A percentile compares a stretch with the other conserved stretches of the same genome.
Evolutionary conservation across 2,329 filamentous ascomycete species (phyloP).

Genomic region (Fusarium sp.): DNA sequence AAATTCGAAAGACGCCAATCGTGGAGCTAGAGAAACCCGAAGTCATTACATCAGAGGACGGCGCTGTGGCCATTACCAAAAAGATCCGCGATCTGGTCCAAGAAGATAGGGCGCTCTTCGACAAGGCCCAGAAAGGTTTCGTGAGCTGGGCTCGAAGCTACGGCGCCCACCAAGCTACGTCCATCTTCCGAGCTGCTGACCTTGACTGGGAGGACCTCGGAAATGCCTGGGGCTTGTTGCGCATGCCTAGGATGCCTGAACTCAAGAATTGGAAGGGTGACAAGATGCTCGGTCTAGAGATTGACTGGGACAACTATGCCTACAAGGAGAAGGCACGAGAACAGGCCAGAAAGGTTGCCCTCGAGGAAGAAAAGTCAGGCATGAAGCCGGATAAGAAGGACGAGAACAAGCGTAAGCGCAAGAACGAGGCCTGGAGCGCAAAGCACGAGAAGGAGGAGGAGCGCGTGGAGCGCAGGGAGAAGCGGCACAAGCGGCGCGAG

Average conservation of each 20-base stretch:
- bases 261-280: slow-evolving; percentile 79
- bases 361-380: slow-evolving; percentile 61
- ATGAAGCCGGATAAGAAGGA: slow-evolving; percentile 54
- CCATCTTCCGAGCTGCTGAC: slow-evolving; percentile 87
- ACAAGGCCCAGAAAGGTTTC: slow-evolving; percentile 91
- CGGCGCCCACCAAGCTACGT: slow-evolving; percentile 88
- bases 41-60: slow-evolving; percentile 68
- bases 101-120: slow-evolving; percentile 72
- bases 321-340: slow-evolving; percentile 81
- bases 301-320: slow-evolving; percentile 75
- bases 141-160: slow-evolving; percentile 95
- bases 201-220: slow-evolving; percentile 88
- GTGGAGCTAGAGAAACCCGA: slow-evolving; percentile 68
- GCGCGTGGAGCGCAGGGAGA: slow-evolving; percentile 71
- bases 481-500: slow-evolving; percentile 73
- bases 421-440: slow-evolving; percentile 78
- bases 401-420: slow-evolving; percentile 66
- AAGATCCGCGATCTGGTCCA: slow-evolving; percentile 70
- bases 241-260: slow-evolving; percentile 95
- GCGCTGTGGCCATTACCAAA: slow-evolving; percentile 68
- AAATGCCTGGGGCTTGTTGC: slow-evolving; percentile 85
- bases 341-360: slow-evolving; percentile 68
- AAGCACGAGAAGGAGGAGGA: slow-evolving; percentile 75
- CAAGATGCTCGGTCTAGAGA: slow-evolving; percentile 68
- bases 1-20: slow-evolving; percentile 88